phyloP scores from a whole-genome alignment of 1,284 basidiomycete species.

The Earliella scabrosa region DNA sequence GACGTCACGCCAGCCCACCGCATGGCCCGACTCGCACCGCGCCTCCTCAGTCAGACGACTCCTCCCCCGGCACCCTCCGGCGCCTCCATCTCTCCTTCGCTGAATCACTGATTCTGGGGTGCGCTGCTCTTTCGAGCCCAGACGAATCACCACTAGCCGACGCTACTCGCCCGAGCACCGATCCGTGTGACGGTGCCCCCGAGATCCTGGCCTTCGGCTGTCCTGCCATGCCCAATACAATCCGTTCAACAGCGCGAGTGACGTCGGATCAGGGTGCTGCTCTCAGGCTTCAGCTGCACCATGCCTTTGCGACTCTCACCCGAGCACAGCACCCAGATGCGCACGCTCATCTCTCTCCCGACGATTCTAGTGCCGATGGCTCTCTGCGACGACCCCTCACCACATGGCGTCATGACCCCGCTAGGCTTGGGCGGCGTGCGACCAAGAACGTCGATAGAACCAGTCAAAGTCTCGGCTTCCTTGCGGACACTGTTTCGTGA shows the following conservation, averaged over 20 bases:
- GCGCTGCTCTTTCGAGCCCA: neutral
- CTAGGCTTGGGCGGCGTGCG: conserved; percentile 1
- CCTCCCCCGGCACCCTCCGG: conserved; percentile 1
- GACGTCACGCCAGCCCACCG: neutral
- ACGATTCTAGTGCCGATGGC: conserved; percentile 7
- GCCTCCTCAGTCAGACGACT: conserved; percentile 1
- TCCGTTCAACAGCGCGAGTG: neutral
- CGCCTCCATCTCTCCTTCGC: neutral
- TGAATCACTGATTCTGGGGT: conserved; percentile 11
- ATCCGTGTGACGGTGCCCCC: neutral
- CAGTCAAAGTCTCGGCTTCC: conserved; percentile 5
- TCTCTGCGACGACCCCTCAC: neutral
- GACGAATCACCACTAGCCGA: conserved; percentile 6
- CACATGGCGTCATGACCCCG: neutral
- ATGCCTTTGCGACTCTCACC: no score
- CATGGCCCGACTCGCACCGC: conserved; percentile 1
- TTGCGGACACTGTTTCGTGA: neutral
- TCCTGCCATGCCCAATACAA: neutral
- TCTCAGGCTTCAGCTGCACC: no score
- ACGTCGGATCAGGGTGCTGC: neutral
- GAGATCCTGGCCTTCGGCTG: neutral
- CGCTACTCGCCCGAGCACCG: neutral
- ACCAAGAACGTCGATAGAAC: neutral
- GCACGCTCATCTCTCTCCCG: no score
- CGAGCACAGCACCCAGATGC: neutral